Evolutionary conservation across 805 yeast species (phyloP), one percentile per base, ranked within the genome.

Genomic region (Limtongozyma cylindracea): DNA sequence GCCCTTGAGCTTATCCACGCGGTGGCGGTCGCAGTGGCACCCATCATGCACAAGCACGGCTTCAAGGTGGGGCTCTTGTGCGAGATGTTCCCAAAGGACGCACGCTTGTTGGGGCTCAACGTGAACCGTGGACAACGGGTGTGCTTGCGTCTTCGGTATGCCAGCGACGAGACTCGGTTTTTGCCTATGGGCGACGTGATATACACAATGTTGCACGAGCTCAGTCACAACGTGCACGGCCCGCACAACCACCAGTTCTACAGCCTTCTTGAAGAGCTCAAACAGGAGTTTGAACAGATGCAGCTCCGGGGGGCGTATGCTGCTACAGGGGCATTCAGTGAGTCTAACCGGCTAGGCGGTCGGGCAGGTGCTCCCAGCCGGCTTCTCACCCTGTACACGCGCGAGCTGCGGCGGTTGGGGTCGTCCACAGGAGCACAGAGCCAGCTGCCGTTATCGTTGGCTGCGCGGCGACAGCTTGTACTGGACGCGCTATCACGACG

Each of bases 171-270:
- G n/a, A 25, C 41, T 9, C 41, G 38, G 41, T 80, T 82, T 38
- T 38, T 66, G 11, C 69, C 80, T 2, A 45, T 68, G 41, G 54
- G 64, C 3, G 66, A 65, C 22, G 44, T 82, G 2, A 37, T 82
- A 13, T 92, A 80, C 1, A 78, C 93, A 0, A 60, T 80, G 65
- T 47, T 84, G 4, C 96, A 84, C 41, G 96, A 84, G 39, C 49
- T 84, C 19, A 61, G 77, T 2, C 96, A 84, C 39, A 82, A 78
- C 38, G 38, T 53, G 11, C 48, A 49, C 34, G 93, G 94, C 0
- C 73, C 91, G 0, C 96, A 84, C 37, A 71, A 84, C 45, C 57
- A 46, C 3, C 45, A 44, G 26, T 84, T 84, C 37, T 76, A 76
- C 37, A 46, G 47, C 22, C 54, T 56, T 22, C 40, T 78, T 29